phyloP scores from a whole-genome alignment of 805 yeast genomes.

The Cyberlindnera amylophila region DNA sequence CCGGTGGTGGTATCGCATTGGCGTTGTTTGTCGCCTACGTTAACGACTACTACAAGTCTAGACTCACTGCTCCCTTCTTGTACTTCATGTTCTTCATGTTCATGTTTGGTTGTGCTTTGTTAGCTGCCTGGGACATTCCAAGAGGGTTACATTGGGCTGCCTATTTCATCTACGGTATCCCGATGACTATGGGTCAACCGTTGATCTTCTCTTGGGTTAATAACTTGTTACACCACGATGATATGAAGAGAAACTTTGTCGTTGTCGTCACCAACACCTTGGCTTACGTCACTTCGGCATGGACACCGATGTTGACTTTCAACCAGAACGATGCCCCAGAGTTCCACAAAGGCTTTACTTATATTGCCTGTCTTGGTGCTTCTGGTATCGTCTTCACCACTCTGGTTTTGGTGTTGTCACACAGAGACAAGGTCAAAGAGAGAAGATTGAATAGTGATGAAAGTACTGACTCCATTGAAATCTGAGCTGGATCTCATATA shows the following conservation, averaged over 20 bases:
- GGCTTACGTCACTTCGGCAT: constrained; percentile 39
- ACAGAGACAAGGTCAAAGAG: not conserved
- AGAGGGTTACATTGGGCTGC: constrained; percentile 47
- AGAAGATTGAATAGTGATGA: not conserved
- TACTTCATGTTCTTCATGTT: constrained; percentile 35
- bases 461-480: no score
- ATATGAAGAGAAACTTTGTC: no score
- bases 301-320: constrained; percentile 41
- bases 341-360: constrained; percentile 36
- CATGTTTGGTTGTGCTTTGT: constrained; percentile 39
- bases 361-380: constrained; percentile 32
- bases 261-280: constrained; percentile 33
- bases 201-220: constrained; percentile 4
- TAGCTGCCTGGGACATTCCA: constrained; percentile 46
- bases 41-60: constrained; percentile 35
- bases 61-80: constrained; percentile 35
- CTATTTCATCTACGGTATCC: constrained; percentile 45
- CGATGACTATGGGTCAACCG: constrained; percentile 54
- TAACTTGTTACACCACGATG: no score
- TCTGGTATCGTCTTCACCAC: constrained; percentile 32
- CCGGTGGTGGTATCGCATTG: constrained; percentile 36
- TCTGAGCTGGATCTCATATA: no score
- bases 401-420: not conserved
- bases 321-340: constrained; percentile 33
- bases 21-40: constrained; percentile 35